phyloP scores from a whole-genome alignment of 75 land plant genomes.

The Cryptomeria japonica region DNA sequence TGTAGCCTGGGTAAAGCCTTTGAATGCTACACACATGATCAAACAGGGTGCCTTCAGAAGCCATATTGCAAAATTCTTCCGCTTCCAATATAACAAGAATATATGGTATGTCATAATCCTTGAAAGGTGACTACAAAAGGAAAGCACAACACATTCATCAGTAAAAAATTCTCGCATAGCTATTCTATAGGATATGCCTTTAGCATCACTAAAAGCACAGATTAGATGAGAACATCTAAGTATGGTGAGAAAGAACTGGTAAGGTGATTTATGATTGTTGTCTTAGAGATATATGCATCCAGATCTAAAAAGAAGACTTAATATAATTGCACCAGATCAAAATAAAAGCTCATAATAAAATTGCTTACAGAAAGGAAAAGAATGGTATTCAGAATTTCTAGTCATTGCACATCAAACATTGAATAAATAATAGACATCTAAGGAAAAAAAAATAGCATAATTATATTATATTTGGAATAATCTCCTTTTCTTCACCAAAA shows the following conservation, averaged over 20 bases:
- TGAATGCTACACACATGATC: constrained; percentile 49
- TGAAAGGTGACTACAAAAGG: constrained; percentile 47
- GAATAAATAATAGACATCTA: too few relatives aligned
- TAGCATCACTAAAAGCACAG: too few relatives aligned
- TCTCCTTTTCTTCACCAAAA: too few relatives aligned
- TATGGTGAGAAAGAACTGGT: too few relatives aligned
- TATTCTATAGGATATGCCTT: not conserved
- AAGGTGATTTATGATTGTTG: too few relatives aligned
- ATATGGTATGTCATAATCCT: constrained; percentile 59
- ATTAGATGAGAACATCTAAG: too few relatives aligned
- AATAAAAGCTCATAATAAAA: not conserved
- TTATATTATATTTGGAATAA: too few relatives aligned
- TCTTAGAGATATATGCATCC: too few relatives aligned
- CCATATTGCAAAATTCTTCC: constrained; percentile 70
- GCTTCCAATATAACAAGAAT: constrained; percentile 74
- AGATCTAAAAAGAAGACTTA: not conserved
- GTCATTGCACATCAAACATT: not conserved
- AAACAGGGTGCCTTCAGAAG: constrained; percentile 45
- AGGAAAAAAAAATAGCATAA: too few relatives aligned
- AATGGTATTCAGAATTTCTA: not conserved
- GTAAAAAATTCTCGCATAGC: not conserved
- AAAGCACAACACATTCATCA: not conserved
- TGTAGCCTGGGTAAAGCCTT: constrained; percentile 65
- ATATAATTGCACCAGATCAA: not conserved
- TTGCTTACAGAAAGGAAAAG: not conserved